These are phyloP conservation scores for Zygotorulaspora sp. DNA, from an alignment of 805 yeast species.

Conservation along the genomic window DNA sequence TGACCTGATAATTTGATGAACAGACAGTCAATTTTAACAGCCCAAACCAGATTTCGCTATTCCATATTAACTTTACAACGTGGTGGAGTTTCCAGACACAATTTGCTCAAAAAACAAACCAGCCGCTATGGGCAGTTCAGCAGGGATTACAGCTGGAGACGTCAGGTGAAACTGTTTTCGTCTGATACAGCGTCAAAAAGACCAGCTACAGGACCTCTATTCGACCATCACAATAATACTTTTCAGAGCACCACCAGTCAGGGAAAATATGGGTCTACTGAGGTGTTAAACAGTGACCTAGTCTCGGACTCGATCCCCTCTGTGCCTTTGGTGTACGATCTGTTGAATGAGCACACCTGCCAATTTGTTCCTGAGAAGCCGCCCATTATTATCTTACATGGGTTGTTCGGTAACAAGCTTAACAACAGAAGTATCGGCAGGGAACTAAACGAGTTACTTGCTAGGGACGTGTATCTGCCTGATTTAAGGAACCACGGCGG, in stretches of 20 bases:
- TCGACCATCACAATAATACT: constrained; percentile 27
- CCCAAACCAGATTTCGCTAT: not conserved
- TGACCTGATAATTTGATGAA: constrained; percentile 5
- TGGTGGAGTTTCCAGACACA: not conserved
- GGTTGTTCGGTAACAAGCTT: constrained; percentile 78
- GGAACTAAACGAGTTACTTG: constrained; percentile 43
- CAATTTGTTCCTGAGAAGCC: constrained; percentile 33
- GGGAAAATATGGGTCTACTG: constrained; percentile 27
- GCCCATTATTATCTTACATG: constrained; percentile 81
- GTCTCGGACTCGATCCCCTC: constrained; percentile 42
- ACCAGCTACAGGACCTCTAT: constrained; percentile 21
- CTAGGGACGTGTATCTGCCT: constrained; percentile 58
- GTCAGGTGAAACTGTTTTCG: constrained; percentile 15
- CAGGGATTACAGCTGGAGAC: constrained; percentile 11
- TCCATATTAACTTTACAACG: constrained; percentile 1
- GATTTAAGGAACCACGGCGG: constrained; percentile 90
- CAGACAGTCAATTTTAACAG: constrained; percentile 4
- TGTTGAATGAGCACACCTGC: constrained; percentile 34
- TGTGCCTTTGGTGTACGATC: constrained; percentile 53
- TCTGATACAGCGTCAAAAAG: constrained; percentile 11
- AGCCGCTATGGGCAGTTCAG: constrained; percentile 1
- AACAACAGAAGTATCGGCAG: constrained; percentile 80
- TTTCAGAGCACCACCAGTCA: constrained; percentile 23
- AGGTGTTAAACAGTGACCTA: constrained; percentile 26
- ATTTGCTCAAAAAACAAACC: not conserved